A percentile compares a stretch with the other conserved stretches of the same genome.
phyloP scores from a whole-genome alignment of 345 rosid species.

The Lepidium africanum region DNA sequence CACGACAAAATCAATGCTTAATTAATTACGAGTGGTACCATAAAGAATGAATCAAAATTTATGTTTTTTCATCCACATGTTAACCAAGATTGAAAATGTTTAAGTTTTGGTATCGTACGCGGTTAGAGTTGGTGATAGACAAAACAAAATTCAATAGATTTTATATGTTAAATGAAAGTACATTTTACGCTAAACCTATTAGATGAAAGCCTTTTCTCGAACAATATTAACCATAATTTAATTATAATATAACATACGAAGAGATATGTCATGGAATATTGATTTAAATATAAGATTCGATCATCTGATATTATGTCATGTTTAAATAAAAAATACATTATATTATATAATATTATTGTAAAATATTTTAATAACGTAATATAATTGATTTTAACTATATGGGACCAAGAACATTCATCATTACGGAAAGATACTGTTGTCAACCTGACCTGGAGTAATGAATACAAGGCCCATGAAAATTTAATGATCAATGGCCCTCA shows the following conservation, averaged over 20 bases:
- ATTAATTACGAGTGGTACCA: not conserved
- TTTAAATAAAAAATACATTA: no score
- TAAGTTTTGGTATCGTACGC: conserved; percentile 8
- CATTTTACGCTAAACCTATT: not conserved
- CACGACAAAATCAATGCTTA: not conserved
- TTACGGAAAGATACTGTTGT: no score
- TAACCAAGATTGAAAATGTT: not conserved
- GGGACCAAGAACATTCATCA: no score
- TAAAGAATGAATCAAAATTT: not conserved
- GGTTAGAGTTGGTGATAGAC: conserved; percentile 4
- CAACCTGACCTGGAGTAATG: no score
- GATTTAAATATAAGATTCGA: not conserved
- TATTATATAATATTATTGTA: no score
- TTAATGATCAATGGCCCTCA: no score
- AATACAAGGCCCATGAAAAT: no score
- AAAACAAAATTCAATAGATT: not conserved
- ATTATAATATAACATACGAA: not conserved
- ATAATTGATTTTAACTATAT: no score
- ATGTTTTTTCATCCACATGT: not conserved
- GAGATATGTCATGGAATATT: not conserved
- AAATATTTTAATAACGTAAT: no score
- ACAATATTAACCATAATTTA: not conserved
- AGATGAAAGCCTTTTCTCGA: not conserved
- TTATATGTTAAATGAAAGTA: conserved; percentile 6
- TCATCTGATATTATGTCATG: not conserved